Conservation (phyloP, 78 protist species). For the Cavenderia fasciculata region DNA sequence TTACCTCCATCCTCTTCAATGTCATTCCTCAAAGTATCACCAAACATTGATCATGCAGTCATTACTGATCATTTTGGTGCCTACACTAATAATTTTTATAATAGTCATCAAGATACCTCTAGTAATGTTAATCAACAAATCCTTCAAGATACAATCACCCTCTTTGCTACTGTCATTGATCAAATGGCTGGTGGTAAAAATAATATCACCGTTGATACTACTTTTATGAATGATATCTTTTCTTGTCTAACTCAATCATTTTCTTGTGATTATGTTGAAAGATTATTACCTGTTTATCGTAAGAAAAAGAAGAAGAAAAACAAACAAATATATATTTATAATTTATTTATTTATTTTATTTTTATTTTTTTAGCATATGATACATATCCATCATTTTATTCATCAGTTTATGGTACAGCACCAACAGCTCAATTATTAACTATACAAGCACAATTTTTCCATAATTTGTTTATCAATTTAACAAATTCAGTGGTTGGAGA, state of each 20-base stretch:
- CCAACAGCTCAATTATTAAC: neutral
- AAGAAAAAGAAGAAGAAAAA: neutral
- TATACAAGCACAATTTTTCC: neutral
- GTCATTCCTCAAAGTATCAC: slow-evolving; percentile 28
- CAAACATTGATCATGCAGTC: slow-evolving; percentile 1
- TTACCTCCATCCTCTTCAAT: slow-evolving; percentile 71
- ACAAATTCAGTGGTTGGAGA: no score
- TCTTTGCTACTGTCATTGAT: slow-evolving; percentile 13
- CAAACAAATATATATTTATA: neutral
- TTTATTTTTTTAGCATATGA: neutral
- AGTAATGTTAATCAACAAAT: neutral
- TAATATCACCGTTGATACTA: neutral
- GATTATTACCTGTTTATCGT: slow-evolving; percentile 4
- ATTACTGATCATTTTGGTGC: slow-evolving; percentile 63
- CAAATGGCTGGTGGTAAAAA: slow-evolving; percentile 33
- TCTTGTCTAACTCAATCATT: slow-evolving; percentile 1
- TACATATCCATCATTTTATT: slow-evolving; percentile 17
- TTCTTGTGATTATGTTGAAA: neutral
- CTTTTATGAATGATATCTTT: neutral
- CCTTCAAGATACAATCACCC: neutral
- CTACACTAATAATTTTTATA: slow-evolving; percentile 33
- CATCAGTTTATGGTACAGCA: slow-evolving; percentile 21
- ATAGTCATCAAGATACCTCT: neutral
- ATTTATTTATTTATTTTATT: neutral
- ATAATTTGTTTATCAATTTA: neutral